Evolutionary conservation across 2,329 filamentous ascomycete genomes (phyloP).

Genomic region (Fusarium transvaalense): DNA sequence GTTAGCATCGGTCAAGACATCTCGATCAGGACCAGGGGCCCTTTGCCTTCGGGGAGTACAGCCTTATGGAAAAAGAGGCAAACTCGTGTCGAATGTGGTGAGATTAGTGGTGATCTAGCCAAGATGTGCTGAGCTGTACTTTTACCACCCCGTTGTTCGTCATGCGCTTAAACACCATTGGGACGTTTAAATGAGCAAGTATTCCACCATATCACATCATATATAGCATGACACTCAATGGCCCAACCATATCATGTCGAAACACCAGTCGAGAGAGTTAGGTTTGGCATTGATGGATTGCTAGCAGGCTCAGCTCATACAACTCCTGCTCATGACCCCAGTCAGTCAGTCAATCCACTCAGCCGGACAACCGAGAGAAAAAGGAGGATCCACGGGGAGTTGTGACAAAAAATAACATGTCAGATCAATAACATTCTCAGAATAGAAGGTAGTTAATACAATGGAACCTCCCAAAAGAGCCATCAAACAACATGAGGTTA

Average conservation of each 20-base stretch:
- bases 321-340: not conserved
- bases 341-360: not conserved
- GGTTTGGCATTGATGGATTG: conserved; percentile 14
- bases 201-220: conserved; percentile 27
- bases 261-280: not conserved
- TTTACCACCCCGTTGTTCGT: not conserved
- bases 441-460: conserved; percentile 33
- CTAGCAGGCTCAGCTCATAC: not conserved
- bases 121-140: conserved; percentile 7
- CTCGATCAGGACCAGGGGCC: conserved; percentile 16
- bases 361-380: not conserved
- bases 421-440: not conserved
- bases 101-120: not conserved
- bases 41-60: conserved; percentile 41
- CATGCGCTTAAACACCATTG: conserved; percentile 8
- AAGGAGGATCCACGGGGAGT: not conserved
- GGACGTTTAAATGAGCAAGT: not conserved
- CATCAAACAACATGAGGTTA: conserved; percentile 13
- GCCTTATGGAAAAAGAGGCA: conserved; percentile 23
- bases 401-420: conserved; percentile 7
- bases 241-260: not conserved
- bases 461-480: conserved; percentile 3
- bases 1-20: not conserved
- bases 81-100: not conserved
- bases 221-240: not conserved